A percentile compares a stretch with the other conserved stretches of the same genome.
These are phyloP conservation scores for Penicillium canescens DNA, from an alignment of 495 filamentous ascomycete species.

Conservation along the genomic window DNA sequence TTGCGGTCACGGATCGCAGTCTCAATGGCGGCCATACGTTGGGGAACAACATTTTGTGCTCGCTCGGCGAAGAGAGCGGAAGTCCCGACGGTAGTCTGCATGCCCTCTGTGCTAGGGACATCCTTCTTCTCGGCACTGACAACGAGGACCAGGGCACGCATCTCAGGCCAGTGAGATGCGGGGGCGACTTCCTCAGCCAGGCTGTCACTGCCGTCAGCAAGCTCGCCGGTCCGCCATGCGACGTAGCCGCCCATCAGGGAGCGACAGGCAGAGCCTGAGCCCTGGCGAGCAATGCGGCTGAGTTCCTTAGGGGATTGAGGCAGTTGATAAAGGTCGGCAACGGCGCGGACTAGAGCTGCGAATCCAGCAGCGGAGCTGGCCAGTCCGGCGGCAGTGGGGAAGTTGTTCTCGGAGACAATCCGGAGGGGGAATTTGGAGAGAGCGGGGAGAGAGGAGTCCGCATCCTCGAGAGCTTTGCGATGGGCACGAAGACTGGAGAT, in stretches of 20 bases:
- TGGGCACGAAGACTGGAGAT: conserved; percentile 80
- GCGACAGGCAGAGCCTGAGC: conserved; percentile 90
- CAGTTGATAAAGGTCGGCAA: conserved; percentile 88
- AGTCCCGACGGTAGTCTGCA: conserved; percentile 93
- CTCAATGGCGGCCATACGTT: conserved; percentile 84
- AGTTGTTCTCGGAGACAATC: conserved; percentile 94
- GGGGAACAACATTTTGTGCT: conserved; percentile 71
- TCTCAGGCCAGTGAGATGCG: conserved; percentile 87
- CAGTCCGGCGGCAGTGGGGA: conserved; percentile 96
- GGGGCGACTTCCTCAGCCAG: conserved; percentile 83
- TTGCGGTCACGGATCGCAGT: conserved; percentile 72
- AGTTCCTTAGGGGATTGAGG: conserved; percentile 76
- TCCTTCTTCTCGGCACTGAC: conserved; percentile 93
- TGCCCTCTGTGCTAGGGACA: conserved; percentile 84
- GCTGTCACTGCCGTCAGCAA: conserved; percentile 77
- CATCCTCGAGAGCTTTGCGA: conserved; percentile 69
- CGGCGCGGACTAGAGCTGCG: conserved; percentile 87
- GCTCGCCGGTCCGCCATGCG: conserved; percentile 78
- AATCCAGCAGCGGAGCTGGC: conserved; percentile 93
- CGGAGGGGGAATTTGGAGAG: conserved; percentile 72
- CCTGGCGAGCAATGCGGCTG: conserved; percentile 88
- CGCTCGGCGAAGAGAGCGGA: conserved; percentile 78
- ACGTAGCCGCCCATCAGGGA: conserved; percentile 93
- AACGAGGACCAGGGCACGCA: conserved; percentile 89
- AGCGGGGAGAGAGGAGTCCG: conserved; percentile 70